Percentiles rank a stretch among this genome's conserved stretches.
phyloP scores from a whole-genome alignment of 140 eudicot species.

The Bidens hawaiensis region DNA sequence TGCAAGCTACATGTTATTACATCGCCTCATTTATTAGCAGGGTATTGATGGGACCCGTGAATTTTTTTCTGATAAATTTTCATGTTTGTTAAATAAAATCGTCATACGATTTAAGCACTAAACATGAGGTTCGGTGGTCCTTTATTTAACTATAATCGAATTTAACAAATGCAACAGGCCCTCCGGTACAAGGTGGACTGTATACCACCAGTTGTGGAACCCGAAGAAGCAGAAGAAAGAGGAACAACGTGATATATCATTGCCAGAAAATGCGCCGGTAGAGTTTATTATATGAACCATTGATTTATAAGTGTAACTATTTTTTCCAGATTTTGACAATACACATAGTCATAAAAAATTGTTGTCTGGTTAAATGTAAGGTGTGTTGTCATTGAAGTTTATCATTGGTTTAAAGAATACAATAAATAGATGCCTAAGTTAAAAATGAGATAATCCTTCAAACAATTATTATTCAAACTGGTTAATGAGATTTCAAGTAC shows the following conservation, averaged over 20 bases:
- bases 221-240: slow-evolving; percentile 17
- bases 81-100: too few relatives aligned
- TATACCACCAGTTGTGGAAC: slow-evolving; percentile 70
- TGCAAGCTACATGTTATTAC: too few relatives aligned
- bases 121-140: not conserved
- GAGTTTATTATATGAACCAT: not conserved
- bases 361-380: not conserved
- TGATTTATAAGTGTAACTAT: not conserved
- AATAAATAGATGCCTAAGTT: too few relatives aligned
- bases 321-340: not conserved
- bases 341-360: not conserved
- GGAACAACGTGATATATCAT: not conserved
- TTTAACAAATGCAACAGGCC: slow-evolving; percentile 36
- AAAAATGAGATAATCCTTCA: too few relatives aligned
- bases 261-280: not conserved
- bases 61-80: not conserved
- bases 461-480: too few relatives aligned
- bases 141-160: not conserved
- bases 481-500: too few relatives aligned
- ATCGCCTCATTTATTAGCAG: not conserved
- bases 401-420: too few relatives aligned
- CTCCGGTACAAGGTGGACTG: slow-evolving; percentile 77
- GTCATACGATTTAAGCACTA: not conserved
- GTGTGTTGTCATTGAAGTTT: not conserved
- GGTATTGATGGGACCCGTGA: too few relatives aligned